Conservation (phyloP, 1,284 basidiomycete species). For the Moesziomyces aphidis region DNA sequence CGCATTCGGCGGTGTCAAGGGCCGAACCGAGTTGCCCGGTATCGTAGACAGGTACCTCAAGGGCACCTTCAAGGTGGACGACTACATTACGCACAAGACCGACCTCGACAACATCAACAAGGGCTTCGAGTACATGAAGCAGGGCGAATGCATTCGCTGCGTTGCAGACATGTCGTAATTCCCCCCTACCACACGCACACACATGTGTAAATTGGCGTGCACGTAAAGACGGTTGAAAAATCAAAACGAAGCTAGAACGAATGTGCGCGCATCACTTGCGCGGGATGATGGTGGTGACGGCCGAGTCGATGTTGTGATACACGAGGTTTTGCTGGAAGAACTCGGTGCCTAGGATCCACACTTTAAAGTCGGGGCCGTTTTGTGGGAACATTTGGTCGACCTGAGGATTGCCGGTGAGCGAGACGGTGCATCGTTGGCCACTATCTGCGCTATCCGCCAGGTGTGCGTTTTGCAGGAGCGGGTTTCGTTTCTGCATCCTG, state of each 20-base stretch:
- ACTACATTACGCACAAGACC: conserved; percentile 69
- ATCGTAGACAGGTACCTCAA: conserved; percentile 65
- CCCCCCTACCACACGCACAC: too few species aligned
- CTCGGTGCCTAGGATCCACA: conserved; percentile 34
- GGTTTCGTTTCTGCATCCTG: not conserved
- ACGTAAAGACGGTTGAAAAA: not conserved
- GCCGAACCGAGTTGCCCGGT: conserved; percentile 79
- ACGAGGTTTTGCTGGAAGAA: conserved; percentile 42
- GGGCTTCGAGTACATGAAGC: conserved; percentile 95
- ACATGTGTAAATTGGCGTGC: too few species aligned
- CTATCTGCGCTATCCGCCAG: too few species aligned
- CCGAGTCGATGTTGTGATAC: conserved; percentile 31
- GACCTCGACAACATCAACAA: conserved; percentile 82
- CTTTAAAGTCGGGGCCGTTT: conserved; percentile 19
- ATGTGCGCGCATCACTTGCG: not conserved
- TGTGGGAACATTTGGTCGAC: conserved; percentile 35
- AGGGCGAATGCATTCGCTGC: conserved; percentile 90
- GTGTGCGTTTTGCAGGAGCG: not conserved
- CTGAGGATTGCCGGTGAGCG: conserved; percentile 19
- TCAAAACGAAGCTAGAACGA: not conserved
- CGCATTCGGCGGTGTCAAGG: conserved; percentile 98
- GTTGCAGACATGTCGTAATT: conserved; percentile 41
- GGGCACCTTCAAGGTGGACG: conserved; percentile 68
- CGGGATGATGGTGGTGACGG: conserved; percentile 20
- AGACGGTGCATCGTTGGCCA: conserved; percentile 7